phyloP scores from a whole-genome alignment of 1,284 basidiomycete genomes.

The Cryptococcus floricola region DNA sequence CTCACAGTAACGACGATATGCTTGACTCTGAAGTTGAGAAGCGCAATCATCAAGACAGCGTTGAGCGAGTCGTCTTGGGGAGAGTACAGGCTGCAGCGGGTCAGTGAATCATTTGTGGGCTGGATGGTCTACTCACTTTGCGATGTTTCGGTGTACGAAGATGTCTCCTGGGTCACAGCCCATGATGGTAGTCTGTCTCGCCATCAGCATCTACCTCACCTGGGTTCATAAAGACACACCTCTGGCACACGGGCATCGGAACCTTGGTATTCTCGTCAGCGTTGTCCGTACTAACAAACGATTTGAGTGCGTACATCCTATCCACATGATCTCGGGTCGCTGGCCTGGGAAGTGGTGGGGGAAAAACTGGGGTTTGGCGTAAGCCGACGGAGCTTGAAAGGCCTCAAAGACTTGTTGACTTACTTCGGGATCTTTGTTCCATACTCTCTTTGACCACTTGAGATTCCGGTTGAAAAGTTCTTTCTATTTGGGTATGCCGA shows the following conservation, averaged over 20 bases:
- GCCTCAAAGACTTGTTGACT: slow-evolving; percentile 1
- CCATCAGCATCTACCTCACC: too few relatives aligned
- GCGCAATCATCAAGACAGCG: slow-evolving; percentile 43
- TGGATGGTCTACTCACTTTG: slow-evolving; percentile 31
- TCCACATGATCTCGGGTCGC: slow-evolving; percentile 46
- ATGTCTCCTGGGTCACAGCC: slow-evolving; percentile 45
- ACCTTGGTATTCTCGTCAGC: slow-evolving; percentile 17
- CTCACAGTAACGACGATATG: slow-evolving; percentile 46
- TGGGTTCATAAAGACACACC: too few relatives aligned
- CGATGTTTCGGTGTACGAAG: slow-evolving; percentile 46
- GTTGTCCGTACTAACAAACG: too few relatives aligned
- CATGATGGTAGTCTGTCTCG: slow-evolving; percentile 34
- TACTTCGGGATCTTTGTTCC: slow-evolving; percentile 25
- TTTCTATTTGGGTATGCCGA: slow-evolving; percentile 8
- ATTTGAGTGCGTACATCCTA: slow-evolving; percentile 34
- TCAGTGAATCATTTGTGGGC: too few relatives aligned
- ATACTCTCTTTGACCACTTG: slow-evolving; percentile 23
- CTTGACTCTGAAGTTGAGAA: slow-evolving; percentile 47
- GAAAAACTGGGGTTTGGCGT: slow-evolving; percentile 35
- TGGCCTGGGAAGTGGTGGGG: slow-evolving; percentile 42
- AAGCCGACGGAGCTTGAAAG: background rate
- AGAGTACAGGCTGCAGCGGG: slow-evolving; percentile 33
- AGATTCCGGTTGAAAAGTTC: slow-evolving; percentile 27
- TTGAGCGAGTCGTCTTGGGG: slow-evolving; percentile 44
- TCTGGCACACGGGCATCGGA: slow-evolving; percentile 47